Conservation (phyloP, 805 yeast species). For the Myxozyma udenii region DNA sequence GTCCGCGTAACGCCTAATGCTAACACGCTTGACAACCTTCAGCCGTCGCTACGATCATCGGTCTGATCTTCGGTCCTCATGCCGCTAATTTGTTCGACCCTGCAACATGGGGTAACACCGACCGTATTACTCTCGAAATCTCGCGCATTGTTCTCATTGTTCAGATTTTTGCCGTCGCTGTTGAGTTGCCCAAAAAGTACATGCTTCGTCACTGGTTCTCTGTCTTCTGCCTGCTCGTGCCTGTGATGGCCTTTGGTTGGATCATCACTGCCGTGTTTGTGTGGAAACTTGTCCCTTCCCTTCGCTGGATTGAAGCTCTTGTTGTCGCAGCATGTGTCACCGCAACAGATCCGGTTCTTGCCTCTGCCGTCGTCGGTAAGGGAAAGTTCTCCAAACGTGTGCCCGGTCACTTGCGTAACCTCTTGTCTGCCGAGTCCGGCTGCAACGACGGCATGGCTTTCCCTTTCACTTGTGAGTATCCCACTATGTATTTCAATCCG, state of each 20-base stretch:
- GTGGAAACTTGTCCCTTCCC: slow-evolving; percentile 71
- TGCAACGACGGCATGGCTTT: slow-evolving; percentile 96
- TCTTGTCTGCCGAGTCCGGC: slow-evolving; percentile 81
- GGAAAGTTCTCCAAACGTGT: slow-evolving; percentile 88
- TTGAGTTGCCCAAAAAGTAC: slow-evolving; percentile 84
- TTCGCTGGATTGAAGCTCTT: slow-evolving; percentile 67
- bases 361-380: slow-evolving; percentile 93
- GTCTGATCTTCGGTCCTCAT: slow-evolving; percentile 85
- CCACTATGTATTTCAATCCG: neutral
- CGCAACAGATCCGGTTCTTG: slow-evolving; percentile 92
- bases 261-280: slow-evolving; percentile 72
- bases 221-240: slow-evolving; percentile 67
- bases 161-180: slow-evolving; percentile 92
- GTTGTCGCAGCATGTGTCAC: slow-evolving; percentile 84
- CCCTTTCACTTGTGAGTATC: slow-evolving; percentile 59
- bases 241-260: slow-evolving; percentile 93
- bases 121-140: slow-evolving; percentile 75
- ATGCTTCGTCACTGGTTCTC: slow-evolving; percentile 82
- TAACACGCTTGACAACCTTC: too few species aligned
- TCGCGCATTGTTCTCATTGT: slow-evolving; percentile 78
- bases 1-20: too few species aligned
- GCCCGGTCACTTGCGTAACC: slow-evolving; percentile 85
- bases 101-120: slow-evolving; percentile 78
- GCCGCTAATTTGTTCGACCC: slow-evolving; percentile 83
- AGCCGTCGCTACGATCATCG: slow-evolving; percentile 77